Conservation (phyloP, 192 early-diverging fungal species). For the Borealophlyctis nickersoniae region DNA sequence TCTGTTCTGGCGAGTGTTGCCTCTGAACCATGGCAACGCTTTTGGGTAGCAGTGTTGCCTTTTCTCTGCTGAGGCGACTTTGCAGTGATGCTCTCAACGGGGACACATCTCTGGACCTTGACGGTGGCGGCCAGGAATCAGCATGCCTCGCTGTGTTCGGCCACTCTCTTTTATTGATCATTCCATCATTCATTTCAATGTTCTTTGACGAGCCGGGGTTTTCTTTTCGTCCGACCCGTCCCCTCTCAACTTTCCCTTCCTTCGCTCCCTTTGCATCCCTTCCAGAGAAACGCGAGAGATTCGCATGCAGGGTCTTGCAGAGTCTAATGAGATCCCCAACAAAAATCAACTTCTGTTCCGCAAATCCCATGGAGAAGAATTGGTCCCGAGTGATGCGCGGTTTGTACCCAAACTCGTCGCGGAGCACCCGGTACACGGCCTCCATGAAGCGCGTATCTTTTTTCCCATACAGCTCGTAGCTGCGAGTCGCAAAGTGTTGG, state of each 20-base stretch:
- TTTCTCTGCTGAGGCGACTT: background rate
- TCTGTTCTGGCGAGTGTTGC: constrained; percentile 1
- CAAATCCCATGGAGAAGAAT: constrained; percentile 48
- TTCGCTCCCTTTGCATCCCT: too few relatives aligned
- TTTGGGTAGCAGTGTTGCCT: background rate
- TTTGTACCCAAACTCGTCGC: constrained; percentile 55
- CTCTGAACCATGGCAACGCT: constrained; percentile 6
- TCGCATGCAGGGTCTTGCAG: background rate
- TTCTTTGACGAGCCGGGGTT: background rate
- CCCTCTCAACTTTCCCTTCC: background rate
- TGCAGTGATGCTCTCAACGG: background rate
- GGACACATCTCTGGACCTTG: too few relatives aligned
- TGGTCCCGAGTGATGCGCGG: constrained; percentile 46
- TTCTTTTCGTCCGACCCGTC: background rate
- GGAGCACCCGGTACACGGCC: constrained; percentile 37
- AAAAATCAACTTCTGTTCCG: constrained; percentile 47
- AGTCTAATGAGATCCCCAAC: constrained; percentile 27
- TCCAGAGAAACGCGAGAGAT: background rate
- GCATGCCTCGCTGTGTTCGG: background rate
- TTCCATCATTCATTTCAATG: background rate
- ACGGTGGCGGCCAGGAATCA: background rate
- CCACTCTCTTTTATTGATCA: background rate
- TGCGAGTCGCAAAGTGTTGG: constrained; percentile 29
- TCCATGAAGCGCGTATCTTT: constrained; percentile 54
- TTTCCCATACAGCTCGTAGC: constrained; percentile 50